A percentile compares a stretch with the other conserved stretches of the same genome.
phyloP scores from a whole-genome alignment of 2,329 filamentous ascomycete species.

The Fusarium subtropicale region DNA sequence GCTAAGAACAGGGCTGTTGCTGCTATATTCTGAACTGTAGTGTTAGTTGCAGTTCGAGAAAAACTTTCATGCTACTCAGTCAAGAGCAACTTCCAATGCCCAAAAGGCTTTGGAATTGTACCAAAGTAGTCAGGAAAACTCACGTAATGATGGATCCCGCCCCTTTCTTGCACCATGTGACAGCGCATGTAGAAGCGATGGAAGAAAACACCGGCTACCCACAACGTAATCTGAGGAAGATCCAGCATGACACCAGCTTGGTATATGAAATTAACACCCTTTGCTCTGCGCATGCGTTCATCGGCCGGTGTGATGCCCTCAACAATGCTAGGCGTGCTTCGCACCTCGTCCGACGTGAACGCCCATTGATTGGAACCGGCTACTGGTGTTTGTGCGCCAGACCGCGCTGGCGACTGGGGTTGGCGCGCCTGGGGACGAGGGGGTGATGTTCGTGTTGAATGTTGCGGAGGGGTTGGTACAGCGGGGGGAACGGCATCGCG shows the following conservation, averaged over 20 bases:
- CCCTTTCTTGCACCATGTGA: constrained; percentile 80
- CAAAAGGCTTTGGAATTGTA: not conserved
- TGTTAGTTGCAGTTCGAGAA: constrained; percentile 27
- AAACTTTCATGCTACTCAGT: not conserved
- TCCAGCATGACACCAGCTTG: constrained; percentile 94
- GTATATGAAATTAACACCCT: constrained; percentile 96
- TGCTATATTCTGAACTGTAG: constrained; percentile 73
- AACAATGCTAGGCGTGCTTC: constrained; percentile 83
- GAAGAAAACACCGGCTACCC: constrained; percentile 93
- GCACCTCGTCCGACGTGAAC: constrained; percentile 85
- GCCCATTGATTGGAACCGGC: constrained; percentile 78
- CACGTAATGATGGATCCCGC: constrained; percentile 90
- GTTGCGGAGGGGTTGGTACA: constrained; percentile 69
- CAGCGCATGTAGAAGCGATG: constrained; percentile 95
- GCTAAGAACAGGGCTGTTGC: constrained; percentile 93
- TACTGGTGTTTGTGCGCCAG: constrained; percentile 54
- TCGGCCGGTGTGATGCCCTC: constrained; percentile 82
- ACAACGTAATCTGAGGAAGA: constrained; percentile 89
- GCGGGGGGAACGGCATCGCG: constrained; percentile 68
- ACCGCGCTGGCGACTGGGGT: constrained; percentile 58
- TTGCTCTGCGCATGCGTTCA: constrained; percentile 84
- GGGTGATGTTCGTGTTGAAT: constrained; percentile 66
- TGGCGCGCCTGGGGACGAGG: constrained; percentile 60
- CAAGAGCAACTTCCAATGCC: constrained; percentile 3
- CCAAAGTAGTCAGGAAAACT: constrained; percentile 48